Percentiles rank a stretch among this genome's conserved stretches.
These are phyloP conservation scores for Podospora tetraspora DNA, from an alignment of 495 filamentous ascomycete genomes.

Conservation along the genomic window DNA sequence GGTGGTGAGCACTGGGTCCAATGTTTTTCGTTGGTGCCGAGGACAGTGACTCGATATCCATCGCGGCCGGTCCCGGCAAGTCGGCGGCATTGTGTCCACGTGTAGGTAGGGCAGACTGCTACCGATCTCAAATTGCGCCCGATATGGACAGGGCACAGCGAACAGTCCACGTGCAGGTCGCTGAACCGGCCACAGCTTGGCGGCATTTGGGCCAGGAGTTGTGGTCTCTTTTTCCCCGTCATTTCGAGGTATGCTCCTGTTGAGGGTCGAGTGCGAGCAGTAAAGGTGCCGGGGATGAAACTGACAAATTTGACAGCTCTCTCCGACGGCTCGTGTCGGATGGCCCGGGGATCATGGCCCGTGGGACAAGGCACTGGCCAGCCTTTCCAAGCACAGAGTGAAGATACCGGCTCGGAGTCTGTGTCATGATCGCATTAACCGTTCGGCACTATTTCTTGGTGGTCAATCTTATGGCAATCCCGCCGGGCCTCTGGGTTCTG, in stretches of 20 bases:
- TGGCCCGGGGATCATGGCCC: not conserved
- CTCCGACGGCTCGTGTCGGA: not conserved
- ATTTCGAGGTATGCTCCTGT: too few relatives aligned
- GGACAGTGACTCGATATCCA: not conserved
- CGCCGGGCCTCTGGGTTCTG: not conserved
- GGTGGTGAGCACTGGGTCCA: not conserved
- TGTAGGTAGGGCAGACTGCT: not conserved
- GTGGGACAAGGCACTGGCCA: not conserved
- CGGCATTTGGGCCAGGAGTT: not conserved
- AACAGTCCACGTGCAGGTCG: not conserved
- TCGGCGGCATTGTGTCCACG: not conserved
- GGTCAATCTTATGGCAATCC: constrained; percentile 12
- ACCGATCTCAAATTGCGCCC: not conserved
- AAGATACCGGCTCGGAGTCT: not conserved
- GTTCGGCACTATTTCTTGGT: not conserved
- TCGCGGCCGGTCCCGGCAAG: not conserved
- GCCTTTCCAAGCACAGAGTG: not conserved
- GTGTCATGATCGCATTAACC: not conserved
- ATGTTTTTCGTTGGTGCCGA: not conserved
- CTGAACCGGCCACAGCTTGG: not conserved
- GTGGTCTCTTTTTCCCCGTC: too few relatives aligned
- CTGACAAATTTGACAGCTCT: not conserved
- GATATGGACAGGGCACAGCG: not conserved
- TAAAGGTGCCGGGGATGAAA: not conserved
- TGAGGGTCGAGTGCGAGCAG: not conserved